Evolutionary conservation across 768 basidiomycete genomes (phyloP).

Genomic region (Kwoniella sp.): DNA sequence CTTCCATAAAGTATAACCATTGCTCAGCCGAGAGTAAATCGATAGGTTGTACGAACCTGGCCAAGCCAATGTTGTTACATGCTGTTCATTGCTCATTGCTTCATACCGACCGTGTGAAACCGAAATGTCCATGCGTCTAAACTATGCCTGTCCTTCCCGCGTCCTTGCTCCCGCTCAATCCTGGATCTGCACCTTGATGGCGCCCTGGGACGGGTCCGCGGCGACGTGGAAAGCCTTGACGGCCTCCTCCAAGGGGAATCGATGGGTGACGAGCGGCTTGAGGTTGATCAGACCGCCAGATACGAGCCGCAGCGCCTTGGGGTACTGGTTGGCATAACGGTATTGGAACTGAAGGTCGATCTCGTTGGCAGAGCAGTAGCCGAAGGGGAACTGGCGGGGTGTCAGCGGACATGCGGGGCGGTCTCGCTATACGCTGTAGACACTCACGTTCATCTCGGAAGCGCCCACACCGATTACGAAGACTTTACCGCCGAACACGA

Average conservation of each 20-base stretch:
- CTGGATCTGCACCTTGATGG: conserved; percentile 51
- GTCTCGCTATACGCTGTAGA: not conserved
- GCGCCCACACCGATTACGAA: conserved; percentile 53
- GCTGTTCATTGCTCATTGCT: too few relatives aligned
- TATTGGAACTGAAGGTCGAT: conserved; percentile 53
- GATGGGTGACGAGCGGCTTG: conserved; percentile 53
- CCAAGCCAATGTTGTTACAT: too few relatives aligned
- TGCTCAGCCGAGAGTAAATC: too few relatives aligned
- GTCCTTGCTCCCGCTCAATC: conserved; percentile 15
- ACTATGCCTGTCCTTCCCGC: too few relatives aligned
- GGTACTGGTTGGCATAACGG: conserved; percentile 52
- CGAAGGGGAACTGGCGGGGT: conserved; percentile 47
- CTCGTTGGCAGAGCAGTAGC: conserved; percentile 49
- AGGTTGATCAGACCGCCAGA: conserved; percentile 48
- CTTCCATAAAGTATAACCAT: too few relatives aligned
- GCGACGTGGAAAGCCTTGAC: conserved; percentile 52
- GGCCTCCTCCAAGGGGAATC: conserved; percentile 50
- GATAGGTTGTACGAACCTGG: too few relatives aligned
- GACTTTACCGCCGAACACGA: conserved; percentile 51
- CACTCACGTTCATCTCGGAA: conserved; percentile 44
- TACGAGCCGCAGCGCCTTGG: conserved; percentile 52
- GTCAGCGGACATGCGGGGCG: not conserved
- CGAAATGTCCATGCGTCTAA: too few relatives aligned
- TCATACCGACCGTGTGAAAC: too few relatives aligned
- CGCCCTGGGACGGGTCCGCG: conserved; percentile 47